These are phyloP conservation scores for Pythium myriotylum DNA, from an alignment of 352 stramenopile species.

Conservation along the genomic window DNA sequence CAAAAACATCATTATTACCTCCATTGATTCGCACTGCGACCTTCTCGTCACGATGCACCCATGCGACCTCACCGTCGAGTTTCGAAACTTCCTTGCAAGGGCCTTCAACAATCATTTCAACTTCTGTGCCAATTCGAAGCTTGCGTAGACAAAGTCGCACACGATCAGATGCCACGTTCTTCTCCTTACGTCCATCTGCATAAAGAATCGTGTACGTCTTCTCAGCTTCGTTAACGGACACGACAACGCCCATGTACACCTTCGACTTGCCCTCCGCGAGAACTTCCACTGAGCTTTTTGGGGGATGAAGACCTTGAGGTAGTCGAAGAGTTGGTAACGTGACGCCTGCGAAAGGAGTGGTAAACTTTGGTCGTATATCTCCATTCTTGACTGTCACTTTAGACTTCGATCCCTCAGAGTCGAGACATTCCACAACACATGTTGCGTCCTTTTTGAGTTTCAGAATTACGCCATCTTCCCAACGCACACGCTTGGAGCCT, in stretches of 20 bases:
- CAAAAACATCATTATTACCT: conserved; percentile 70
- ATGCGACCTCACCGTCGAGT: conserved; percentile 69
- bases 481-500: conserved; percentile 22
- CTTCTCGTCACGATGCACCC: conserved; percentile 74
- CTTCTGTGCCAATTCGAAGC: conserved; percentile 61
- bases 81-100: conserved; percentile 74
- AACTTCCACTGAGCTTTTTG: conserved; percentile 55
- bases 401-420: conserved; percentile 34
- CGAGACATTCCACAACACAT: conserved; percentile 49
- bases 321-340: conserved; percentile 29
- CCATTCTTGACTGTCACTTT: conserved; percentile 50
- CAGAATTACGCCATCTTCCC: conserved; percentile 53
- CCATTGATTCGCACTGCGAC: conserved; percentile 63
- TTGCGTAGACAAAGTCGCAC: conserved; percentile 59
- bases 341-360: conserved; percentile 36
- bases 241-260: conserved; percentile 49
- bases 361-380: conserved; percentile 47
- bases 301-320: conserved; percentile 32
- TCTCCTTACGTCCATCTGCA: conserved; percentile 60
- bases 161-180: conserved; percentile 48
- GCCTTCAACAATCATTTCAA: conserved; percentile 75
- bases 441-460: conserved; percentile 47
- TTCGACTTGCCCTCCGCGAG: conserved; percentile 38
- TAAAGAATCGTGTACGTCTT: conserved; percentile 63
- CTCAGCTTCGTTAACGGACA: conserved; percentile 42